Evolutionary conservation across 176 grass and related monocot species (phyloP).

Genomic region (Puya raimondii): DNA sequence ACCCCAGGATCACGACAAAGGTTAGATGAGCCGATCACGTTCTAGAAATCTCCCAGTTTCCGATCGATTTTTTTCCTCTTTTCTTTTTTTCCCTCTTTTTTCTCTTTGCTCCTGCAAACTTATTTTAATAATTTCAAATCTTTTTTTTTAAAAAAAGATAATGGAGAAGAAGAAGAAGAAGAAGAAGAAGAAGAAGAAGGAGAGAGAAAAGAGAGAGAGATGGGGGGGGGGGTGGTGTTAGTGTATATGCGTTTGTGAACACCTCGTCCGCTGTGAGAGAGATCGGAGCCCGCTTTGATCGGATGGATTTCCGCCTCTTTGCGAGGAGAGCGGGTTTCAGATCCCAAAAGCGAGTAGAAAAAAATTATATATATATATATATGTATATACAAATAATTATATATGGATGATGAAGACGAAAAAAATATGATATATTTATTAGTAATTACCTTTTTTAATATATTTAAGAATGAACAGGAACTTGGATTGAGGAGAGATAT

Average conservation of each 20-base stretch:
- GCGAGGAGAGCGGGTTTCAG: constrained; percentile 13
- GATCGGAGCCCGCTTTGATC: constrained; percentile 6
- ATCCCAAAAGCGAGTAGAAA: constrained; percentile 4
- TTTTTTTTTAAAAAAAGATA: no score
- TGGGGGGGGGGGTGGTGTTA: not conserved
- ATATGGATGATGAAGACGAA: not conserved
- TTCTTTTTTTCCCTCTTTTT: no score
- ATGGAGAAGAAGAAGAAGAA: no score
- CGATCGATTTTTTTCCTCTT: no score
- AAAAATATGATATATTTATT: not conserved
- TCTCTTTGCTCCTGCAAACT: no score
- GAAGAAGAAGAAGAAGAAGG: not conserved
- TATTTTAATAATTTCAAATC: no score
- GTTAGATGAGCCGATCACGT: not conserved
- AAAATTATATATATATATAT: not conserved
- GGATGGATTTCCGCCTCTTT: constrained; percentile 22
- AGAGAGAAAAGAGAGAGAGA: not conserved
- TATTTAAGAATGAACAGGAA: no score
- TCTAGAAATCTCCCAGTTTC: not conserved
- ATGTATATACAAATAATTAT: no score
- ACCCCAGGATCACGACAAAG: not conserved
- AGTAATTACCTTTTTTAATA: no score
- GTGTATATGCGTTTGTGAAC: not conserved
- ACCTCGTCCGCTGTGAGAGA: not conserved
- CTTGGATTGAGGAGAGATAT: not conserved